Evolutionary conservation across 148 eudicot species (phyloP).

Genomic region (Hydrangea macrophylla): DNA sequence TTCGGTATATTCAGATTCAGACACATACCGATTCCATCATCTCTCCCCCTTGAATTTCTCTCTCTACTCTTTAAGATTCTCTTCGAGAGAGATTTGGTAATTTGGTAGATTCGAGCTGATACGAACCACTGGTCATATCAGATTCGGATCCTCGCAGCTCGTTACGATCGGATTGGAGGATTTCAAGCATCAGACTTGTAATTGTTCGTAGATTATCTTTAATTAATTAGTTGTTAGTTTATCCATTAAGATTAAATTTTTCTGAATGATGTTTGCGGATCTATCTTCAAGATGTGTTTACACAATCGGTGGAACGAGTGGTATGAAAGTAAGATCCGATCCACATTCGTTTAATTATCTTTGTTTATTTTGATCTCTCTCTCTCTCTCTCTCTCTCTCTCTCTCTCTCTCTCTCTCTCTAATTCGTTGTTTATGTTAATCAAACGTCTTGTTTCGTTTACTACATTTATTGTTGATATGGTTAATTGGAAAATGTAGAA

Average conservation of each 20-base stretch:
- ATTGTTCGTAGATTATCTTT: constrained; percentile 3
- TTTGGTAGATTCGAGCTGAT: constrained; percentile 19
- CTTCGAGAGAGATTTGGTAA: constrained; percentile 3
- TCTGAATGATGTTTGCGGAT: neutral
- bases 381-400: too few species aligned
- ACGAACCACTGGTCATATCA: constrained; percentile 15
- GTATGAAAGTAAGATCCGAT: neutral
- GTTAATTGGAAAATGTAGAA: constrained; percentile 4
- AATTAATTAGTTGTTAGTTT: neutral
- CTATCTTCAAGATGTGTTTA: neutral
- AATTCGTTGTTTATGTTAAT: neutral
- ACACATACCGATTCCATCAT: neutral
- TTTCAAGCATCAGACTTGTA: constrained; percentile 8
- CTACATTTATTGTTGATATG: neutral
- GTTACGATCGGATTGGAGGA: constrained; percentile 8
- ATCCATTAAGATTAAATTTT: neutral
- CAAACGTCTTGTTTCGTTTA: neutral
- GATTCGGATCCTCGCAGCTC: constrained; percentile 11
- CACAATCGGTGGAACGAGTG: neutral
- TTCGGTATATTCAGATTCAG: neutral
- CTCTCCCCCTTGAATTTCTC: constrained; percentile 39
- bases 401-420: neutral
- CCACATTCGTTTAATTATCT: neutral
- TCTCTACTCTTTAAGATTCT: neutral
- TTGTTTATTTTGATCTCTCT: constrained; percentile 4